phyloP scores from a whole-genome alignment of 331 rosid species.

The Malus hybrid region DNA sequence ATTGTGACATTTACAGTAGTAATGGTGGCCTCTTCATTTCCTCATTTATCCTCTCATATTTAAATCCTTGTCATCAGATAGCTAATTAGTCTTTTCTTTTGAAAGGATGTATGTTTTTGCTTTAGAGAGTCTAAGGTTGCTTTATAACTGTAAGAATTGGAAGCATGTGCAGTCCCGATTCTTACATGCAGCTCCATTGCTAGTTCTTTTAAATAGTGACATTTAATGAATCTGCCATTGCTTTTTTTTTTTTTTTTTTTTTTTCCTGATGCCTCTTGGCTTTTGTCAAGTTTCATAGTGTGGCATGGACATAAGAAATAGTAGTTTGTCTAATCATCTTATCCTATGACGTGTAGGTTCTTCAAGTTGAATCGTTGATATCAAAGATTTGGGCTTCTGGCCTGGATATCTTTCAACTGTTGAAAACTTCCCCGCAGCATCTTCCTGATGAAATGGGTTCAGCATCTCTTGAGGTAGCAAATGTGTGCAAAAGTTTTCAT shows the following conservation, averaged over 20 bases:
- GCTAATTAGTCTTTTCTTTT: too few species aligned
- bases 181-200: background rate
- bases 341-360: conserved; percentile 46
- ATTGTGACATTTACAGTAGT: too few species aligned
- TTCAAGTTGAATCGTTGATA: conserved; percentile 58
- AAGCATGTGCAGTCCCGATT: background rate
- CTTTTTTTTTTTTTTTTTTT: background rate
- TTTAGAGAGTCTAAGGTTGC: background rate
- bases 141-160: background rate
- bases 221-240: background rate
- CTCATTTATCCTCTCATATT: too few species aligned
- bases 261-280: background rate
- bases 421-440: conserved; percentile 43
- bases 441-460: conserved; percentile 54
- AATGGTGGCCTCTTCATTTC: too few species aligned
- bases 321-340: conserved; percentile 19
- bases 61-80: too few species aligned
- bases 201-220: background rate
- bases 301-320: background rate
- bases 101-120: too few species aligned
- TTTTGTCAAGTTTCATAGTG: background rate
- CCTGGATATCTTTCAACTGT: conserved; percentile 50
- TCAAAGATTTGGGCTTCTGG: conserved; percentile 41
- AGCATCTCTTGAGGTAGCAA: conserved; percentile 51
- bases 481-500: background rate